Base-by-base conservation (phyloP, 169 alveolate genomes). In the Plasmodium coatneyi region DNA sequence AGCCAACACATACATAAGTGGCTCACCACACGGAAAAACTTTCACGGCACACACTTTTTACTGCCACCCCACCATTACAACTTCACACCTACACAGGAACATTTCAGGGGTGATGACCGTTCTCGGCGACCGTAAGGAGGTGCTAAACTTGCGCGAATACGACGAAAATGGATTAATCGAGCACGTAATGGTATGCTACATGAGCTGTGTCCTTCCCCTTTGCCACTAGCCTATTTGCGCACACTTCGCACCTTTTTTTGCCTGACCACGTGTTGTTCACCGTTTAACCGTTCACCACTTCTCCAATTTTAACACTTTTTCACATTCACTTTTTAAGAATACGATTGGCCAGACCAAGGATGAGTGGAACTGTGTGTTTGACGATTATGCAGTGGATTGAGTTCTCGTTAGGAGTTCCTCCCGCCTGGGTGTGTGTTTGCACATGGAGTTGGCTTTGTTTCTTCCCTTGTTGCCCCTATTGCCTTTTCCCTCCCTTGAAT, bases 351-450 rank as follows among this genome's bases (percentile, higher is more conserved):
- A 84, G 60, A 84, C 78, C 52, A 74, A 84, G 28, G 84, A 84
- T 52, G 84, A 84, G 28, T 84, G 93, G 93, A 34, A 84, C n/a
- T 74, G 80, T 3, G 70, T 78, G 28, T 46, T 84, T 14, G 76
- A 46, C n/a, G 86, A 74, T 22, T 52, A 84, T 72, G 19, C 46
- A 60, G 30, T 60, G 32, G 32, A 60, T 25, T 60, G 32, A 25
- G 30, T 12, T 60, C n/a, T 14, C 32, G 14, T 60, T 19, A 60
- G 14, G 16, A 28, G 41, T 28, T 34, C 83, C 52, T 39, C 71
- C 54, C 34, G 7, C 70, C n/a, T 79, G 25, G 10, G 30, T 78
- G n/a, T 46, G 56, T 10, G n/a, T 12, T 46, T 46, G 56, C n/a
- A 46, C 1, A 46, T 46, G 56, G n/a, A 46, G 56, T 46, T 46